Conservation (phyloP, 495 filamentous ascomycete genomes). For the Jackrogersella minutella region DNA sequence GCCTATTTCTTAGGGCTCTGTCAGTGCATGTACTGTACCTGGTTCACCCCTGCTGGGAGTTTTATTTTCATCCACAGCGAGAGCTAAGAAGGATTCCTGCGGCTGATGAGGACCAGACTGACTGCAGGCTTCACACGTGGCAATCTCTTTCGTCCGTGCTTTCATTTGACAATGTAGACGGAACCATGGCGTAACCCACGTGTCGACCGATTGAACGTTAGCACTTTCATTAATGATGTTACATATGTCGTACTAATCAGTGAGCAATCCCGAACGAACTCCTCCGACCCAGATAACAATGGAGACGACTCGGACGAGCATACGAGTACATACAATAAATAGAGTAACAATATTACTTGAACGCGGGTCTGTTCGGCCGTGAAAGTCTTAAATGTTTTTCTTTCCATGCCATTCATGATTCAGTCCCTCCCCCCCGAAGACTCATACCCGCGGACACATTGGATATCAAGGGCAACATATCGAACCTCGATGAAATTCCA, state of each 20-base stretch:
- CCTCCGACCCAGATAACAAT: background rate
- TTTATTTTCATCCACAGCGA: slow-evolving; percentile 16
- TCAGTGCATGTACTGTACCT: slow-evolving; percentile 13
- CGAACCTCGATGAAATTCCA: background rate
- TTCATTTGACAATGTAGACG: slow-evolving; percentile 23
- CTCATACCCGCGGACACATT: background rate
- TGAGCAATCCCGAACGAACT: background rate
- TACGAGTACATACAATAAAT: slow-evolving; percentile 1
- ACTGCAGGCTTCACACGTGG: slow-evolving; percentile 41
- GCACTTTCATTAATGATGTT: slow-evolving; percentile 17
- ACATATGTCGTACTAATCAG: slow-evolving; percentile 8
- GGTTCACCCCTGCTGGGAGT: background rate
- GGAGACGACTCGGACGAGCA: background rate
- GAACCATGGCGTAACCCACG: slow-evolving; percentile 34
- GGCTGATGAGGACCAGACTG: slow-evolving; percentile 26
- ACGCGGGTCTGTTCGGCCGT: background rate
- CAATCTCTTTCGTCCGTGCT: slow-evolving; percentile 30
- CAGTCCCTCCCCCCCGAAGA: background rate
- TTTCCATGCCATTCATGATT: background rate
- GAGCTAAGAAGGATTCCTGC: slow-evolving; percentile 18
- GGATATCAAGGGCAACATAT: background rate
- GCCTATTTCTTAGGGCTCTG: background rate
- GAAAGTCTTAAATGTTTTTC: background rate
- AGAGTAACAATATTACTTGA: background rate
- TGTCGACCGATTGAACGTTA: slow-evolving; percentile 17